Evolutionary conservation across 2,329 filamentous ascomycete species (phyloP), one percentile per base, ranked within the genome.

Genomic region (Thermomyces lanuginosus): DNA sequence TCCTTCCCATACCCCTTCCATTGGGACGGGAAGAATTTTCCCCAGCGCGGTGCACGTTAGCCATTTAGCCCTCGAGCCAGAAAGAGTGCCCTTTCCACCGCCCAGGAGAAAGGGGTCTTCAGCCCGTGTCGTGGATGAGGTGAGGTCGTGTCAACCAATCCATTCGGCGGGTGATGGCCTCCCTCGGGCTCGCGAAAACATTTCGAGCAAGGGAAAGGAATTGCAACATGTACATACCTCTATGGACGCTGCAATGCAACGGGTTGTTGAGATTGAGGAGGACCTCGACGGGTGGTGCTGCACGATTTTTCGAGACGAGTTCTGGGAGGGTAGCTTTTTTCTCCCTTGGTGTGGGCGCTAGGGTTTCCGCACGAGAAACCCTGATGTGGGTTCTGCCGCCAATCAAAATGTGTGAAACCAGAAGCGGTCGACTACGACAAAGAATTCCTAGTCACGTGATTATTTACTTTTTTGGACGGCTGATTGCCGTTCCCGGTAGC

Each of bases 71-170:
- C 31, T 48, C 45, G 60, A 65, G 72, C 69, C 67, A 60, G 56
- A 66, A 71, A 74, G 69, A 73, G 69, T 74, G 69, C 70, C 70
- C 69, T 44, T 46, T 36, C 42, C 37, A 19, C 15, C 39, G 42
- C 53, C 11, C 41, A 43, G 49, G 44, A 44, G 57, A 49, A 60
- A 69, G 67, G 69, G 69, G 71, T 76, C 69, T 73, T 72, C 66
- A 71, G 67, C 70, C 71, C 66, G 57, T 68, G 55, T 49, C 46
- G 56, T 44, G 21, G 27, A 40, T 40, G 46, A 28, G 44, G 46
- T 45, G 50, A 46, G 54, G 43, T 50, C 51, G 53, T 57, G 56
- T 56, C 52, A 55, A 53, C 43, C 32, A 44, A 36, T 16, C 24
- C 24, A 24, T 15, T 25, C 7, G 6, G 24, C 26, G 18, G 32